Evolutionary conservation across 2,329 filamentous ascomycete genomes (phyloP), one percentile per base, ranked within the genome.

Genomic region (Monascus ruber): DNA sequence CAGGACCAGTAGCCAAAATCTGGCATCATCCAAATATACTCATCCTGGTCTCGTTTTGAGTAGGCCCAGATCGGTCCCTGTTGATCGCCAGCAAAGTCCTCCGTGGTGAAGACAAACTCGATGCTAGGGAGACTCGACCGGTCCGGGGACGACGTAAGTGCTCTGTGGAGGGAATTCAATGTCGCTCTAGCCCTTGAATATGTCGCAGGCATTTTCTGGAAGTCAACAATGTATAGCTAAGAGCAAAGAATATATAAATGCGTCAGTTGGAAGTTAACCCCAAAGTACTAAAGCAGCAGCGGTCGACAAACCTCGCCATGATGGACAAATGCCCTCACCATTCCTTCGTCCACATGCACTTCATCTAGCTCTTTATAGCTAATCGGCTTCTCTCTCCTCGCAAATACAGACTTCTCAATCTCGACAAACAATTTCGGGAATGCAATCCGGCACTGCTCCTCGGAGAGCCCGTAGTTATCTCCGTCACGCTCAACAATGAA

Each of bases 1-100:
- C 68, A 73, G 6, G 65, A 60, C 67, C 69, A 74, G 55, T 70
- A 72, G 28, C 68, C 70, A 46, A 73, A 74, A 46, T 74, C 71
- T 0, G 71, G 70, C 53, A 73, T 72, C 17, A 73, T 53, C 71
- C 71, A 73, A 33, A 60, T 54, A 9, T 60, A 51, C 5, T 52
- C 52, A 28, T 68, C 59, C n/a, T 60, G 55, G 6, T 59, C 51
- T 29, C 46, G 56, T 35, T 57, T 62, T 3, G 66, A 61, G 45
- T 67, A 71, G 5, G 62, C 60, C 69, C 69, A 68, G 0, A 71
- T 36, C 26, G 66, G 56, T 0, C 50, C 47, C 24, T 31, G 41
- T n/a, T 56, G 48, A 5, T 54, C 51, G 9, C 58, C 50, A 34
- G 58, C 58, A 31, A 56, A 64, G 46, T 73, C 70, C 40, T 72